These are phyloP conservation scores for Penicillium brevicompactum DNA, from an alignment of 2,329 filamentous ascomycete species.

Conservation along the genomic window DNA sequence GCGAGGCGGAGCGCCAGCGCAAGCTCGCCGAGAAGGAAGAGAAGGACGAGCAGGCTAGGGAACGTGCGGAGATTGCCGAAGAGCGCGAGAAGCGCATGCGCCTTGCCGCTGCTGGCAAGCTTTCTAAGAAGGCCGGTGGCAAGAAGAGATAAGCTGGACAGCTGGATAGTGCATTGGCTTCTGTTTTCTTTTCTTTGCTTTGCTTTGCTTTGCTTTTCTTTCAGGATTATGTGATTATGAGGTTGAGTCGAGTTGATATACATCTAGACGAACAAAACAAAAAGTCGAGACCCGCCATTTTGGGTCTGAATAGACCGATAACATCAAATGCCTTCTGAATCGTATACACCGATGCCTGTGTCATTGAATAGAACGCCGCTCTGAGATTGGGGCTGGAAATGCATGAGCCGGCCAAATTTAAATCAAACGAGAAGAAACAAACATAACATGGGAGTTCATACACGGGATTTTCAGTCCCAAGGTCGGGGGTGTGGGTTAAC, in stretches of 20 bases:
- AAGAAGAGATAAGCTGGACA: constrained; percentile 33
- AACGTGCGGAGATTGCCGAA: constrained; percentile 34
- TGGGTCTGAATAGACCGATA: constrained; percentile 3
- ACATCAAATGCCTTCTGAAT: constrained; percentile 8
- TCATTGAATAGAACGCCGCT: constrained; percentile 9
- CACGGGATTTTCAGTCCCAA: constrained; percentile 5
- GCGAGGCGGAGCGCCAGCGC: constrained; percentile 78
- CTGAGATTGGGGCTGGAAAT: constrained; percentile 2
- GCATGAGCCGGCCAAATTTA: constrained; percentile 12
- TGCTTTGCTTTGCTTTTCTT: neutral
- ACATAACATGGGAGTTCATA: constrained; percentile 17
- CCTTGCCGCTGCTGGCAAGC: constrained; percentile 41
- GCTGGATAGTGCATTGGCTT: neutral
- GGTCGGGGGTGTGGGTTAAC: neutral
- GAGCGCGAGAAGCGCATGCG: constrained; percentile 45
- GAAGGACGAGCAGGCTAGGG: constrained; percentile 43
- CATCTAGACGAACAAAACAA: constrained; percentile 1
- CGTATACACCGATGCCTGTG: constrained; percentile 32
- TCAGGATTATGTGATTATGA: constrained; percentile 5
- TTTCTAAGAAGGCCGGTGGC: constrained; percentile 29
- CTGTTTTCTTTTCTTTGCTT: neutral
- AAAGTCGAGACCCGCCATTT: constrained; percentile 3
- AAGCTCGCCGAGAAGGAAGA: constrained; percentile 74
- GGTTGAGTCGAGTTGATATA: neutral
- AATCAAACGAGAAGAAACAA: constrained; percentile 5